phyloP scores from a whole-genome alignment of 352 stramenopile genomes.

The Elongisporangium anandrum region DNA sequence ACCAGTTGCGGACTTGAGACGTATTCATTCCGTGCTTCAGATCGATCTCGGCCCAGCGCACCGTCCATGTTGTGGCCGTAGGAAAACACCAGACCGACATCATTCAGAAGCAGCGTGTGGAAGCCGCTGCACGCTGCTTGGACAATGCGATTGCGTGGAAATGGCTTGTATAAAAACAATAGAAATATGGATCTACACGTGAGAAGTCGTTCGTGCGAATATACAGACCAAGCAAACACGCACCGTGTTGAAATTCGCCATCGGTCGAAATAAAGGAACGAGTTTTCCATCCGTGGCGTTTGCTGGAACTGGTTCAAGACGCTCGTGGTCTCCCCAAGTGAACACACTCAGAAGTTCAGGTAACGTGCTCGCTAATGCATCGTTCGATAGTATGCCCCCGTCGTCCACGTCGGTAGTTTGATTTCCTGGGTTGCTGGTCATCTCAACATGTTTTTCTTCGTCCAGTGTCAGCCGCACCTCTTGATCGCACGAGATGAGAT shows the following conservation, averaged over 20 bases:
- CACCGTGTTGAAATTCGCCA: slow-evolving; percentile 30
- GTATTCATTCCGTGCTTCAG: slow-evolving; percentile 6
- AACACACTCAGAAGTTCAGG: neutral
- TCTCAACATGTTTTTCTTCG: neutral
- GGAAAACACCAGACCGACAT: slow-evolving; percentile 59
- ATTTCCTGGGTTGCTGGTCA: neutral
- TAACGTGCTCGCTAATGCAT: neutral
- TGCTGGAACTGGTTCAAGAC: neutral
- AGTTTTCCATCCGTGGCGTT: neutral
- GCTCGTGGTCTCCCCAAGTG: neutral
- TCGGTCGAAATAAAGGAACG: neutral
- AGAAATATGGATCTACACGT: neutral
- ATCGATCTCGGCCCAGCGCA: slow-evolving; percentile 14
- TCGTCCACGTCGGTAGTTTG: neutral
- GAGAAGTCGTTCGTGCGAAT: neutral
- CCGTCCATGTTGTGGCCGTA: slow-evolving; percentile 49
- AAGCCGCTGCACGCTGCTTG: slow-evolving; percentile 53
- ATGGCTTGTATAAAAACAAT: slow-evolving; percentile 11
- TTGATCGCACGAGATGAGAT: slow-evolving; percentile 2
- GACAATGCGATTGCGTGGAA: slow-evolving; percentile 54
- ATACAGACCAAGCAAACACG: neutral
- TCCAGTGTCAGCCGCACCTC: neutral
- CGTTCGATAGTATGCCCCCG: too few species aligned
- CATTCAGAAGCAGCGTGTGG: slow-evolving; percentile 60
- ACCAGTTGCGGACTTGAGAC: slow-evolving; percentile 31